phyloP scores from a whole-genome alignment of 2,329 filamentous ascomycete species.

The Parasarocladium wereldwijsianum region DNA sequence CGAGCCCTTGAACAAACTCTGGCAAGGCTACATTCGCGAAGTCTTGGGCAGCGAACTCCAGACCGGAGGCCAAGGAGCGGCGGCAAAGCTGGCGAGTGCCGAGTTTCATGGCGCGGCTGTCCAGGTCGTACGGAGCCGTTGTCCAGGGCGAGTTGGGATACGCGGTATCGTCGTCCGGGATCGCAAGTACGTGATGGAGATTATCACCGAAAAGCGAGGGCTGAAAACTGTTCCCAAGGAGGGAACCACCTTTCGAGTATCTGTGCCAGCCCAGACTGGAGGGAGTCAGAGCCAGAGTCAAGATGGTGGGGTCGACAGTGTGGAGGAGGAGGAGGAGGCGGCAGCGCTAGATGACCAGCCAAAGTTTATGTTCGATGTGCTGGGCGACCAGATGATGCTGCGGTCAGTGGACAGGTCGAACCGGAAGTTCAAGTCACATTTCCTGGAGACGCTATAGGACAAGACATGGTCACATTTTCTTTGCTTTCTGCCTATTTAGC shows the following conservation, averaged over 20 bases:
- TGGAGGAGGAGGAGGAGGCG: constrained; percentile 7
- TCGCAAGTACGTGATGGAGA: constrained; percentile 70
- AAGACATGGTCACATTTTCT: not conserved
- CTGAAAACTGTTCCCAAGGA: constrained; percentile 81
- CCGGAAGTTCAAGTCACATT: constrained; percentile 82
- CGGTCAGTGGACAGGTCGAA: constrained; percentile 74
- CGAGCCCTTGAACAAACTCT: constrained; percentile 61
- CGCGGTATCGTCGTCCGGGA: constrained; percentile 82
- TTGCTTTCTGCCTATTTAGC: too few relatives aligned
- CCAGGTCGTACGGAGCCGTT: constrained; percentile 69
- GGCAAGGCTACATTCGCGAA: constrained; percentile 75
- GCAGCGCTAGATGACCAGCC: constrained; percentile 11
- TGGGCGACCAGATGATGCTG: constrained; percentile 76
- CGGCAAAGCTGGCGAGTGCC: constrained; percentile 65
- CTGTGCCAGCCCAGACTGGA: constrained; percentile 35
- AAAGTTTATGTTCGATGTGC: constrained; percentile 60
- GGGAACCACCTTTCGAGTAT: constrained; percentile 69
- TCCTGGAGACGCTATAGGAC: constrained; percentile 55
- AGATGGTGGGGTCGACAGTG: too few relatives aligned
- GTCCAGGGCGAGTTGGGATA: constrained; percentile 67
- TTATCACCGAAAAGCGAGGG: constrained; percentile 58
- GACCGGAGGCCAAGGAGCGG: constrained; percentile 40
- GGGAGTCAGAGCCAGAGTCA: not conserved
- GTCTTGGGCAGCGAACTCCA: constrained; percentile 51
- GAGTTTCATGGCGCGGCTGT: constrained; percentile 83